Conservation (phyloP, 108 stramenopile genomes). For the Cylindrotheca closterium region DNA sequence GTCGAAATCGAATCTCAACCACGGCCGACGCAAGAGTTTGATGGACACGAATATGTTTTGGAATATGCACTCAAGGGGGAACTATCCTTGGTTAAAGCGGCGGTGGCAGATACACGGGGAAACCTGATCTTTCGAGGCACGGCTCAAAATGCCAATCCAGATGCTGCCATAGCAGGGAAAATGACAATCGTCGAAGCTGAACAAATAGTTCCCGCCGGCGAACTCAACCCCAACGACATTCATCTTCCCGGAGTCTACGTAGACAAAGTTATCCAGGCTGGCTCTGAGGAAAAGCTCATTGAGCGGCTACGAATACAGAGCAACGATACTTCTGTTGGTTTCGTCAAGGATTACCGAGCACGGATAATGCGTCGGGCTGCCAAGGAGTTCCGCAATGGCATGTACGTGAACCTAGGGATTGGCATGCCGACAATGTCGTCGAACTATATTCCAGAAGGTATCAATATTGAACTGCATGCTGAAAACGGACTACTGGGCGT, state of each 20-base stretch:
- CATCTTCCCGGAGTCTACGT: constrained; percentile 92
- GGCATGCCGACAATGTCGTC: constrained; percentile 86
- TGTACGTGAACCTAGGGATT: constrained; percentile 96
- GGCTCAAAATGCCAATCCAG: constrained; percentile 90
- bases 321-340: constrained; percentile 30
- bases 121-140: constrained; percentile 92
- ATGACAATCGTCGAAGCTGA: constrained; percentile 90
- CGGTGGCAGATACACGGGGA: constrained; percentile 88
- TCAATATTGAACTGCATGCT: constrained; percentile 88
- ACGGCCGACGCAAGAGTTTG: constrained; percentile 71
- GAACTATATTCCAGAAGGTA: constrained; percentile 84
- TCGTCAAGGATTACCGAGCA: constrained; percentile 62
- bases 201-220: constrained; percentile 85
- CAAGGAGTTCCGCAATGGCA: constrained; percentile 89
- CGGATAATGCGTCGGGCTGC: constrained; percentile 88
- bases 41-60: constrained; percentile 86
- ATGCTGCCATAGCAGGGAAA: constrained; percentile 86
- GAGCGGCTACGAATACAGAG: constrained; percentile 64
- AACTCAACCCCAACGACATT: constrained; percentile 82
- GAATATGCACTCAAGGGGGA: constrained; percentile 84
- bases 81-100: constrained; percentile 84
- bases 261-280: constrained; percentile 77
- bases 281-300: constrained; percentile 84
- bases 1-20: constrained; percentile 55
- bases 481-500: constrained; percentile 93